Base-by-base conservation (phyloP, 2,329 filamentous ascomycete species). In the Ceratocystis ficicola region DNA sequence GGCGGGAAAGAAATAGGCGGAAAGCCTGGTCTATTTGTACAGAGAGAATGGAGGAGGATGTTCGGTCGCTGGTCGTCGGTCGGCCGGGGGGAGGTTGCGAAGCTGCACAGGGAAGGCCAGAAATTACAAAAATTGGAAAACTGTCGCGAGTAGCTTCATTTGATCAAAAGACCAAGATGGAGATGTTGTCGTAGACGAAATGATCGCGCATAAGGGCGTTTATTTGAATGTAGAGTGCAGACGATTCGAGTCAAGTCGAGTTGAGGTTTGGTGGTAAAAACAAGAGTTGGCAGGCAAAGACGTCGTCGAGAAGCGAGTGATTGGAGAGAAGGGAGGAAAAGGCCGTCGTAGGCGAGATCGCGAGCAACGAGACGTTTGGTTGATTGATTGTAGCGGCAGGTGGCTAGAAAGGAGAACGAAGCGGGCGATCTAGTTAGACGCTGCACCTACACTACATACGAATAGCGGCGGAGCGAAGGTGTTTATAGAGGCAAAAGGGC, bases 191-290 rank as follows among this genome's bases (percentile, higher is more conserved):
- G 17, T 30, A 30, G 15, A 52, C 36, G 62, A 25, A 44, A 32
- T n/a, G 55, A 36, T 62, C 44, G 64, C 64, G 64, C 64, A 65
- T 61, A 32, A 46, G 50, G 25, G n/a, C 61, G 46, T 48, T n/a
- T 22, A 17, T 15, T 32, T 15, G 22, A 32, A 20, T n/a, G 36
- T 48, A 15, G 6, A 28, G 41, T 10, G 48, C 55, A 59, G n/a
- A n/a, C 6, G 28, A 30, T 32, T 59, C 28, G 55, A 59, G 55
- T 7, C 15, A 7, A 52, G 48, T 52, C 48, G 48, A 52, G n/a
- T 52, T 50, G 46, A 50, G n/a, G 3, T 25, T 12, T n/a, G 5
- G 22, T 7, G 4, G n/a, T 50, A 6, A 50, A 17, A 25, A 7
- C 46, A 8, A 20, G n/a, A 50, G 55, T 36, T 28, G 48, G 15